Base-by-base conservation (phyloP, 2,329 filamentous ascomycete genomes). In the Epichloe uncinata region DNA sequence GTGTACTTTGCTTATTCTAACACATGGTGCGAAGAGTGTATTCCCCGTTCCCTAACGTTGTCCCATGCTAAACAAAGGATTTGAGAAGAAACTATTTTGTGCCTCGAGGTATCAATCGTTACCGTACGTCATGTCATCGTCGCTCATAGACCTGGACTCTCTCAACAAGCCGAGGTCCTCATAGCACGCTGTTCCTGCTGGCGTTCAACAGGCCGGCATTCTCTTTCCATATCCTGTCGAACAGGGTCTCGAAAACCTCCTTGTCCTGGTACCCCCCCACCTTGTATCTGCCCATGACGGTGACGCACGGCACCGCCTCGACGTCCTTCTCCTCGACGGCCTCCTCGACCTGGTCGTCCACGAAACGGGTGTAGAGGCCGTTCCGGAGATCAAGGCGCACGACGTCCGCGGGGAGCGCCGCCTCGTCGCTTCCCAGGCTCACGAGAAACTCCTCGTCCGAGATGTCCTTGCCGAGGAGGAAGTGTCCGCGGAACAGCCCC, bases 201-300 rank as follows among this genome's bases (percentile, higher is more conserved):
- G 15, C 18, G 3, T 41, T n/a, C 22, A 26, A 3, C n/a, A 42
- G n/a, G 3, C 15, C 26, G 3, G 13, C 30, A 15, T 49, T 52
- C 48, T 52, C 52, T 13, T 35, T 54, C 46, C 52, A 53, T 47
- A 85, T 70, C 60, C 74, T 70, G 55, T 82, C 75, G 66, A 91
- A 89, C 37, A 85, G 63, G 53, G 77, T 72, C 58, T 82, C 67
- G 62, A 89, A 87, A 0, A 81, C 73, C 42, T 73, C 72, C 3
- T 77, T 71, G 52, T 82, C 78, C 69, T 90, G 84, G 50, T 82
- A 85, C 1, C 87, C 87, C 8, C 82, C 80, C 16, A 91, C 71
- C 55, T 81, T 75, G 64, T 79, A 88, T 58, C 71, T 70, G 1
- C 74, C 78, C 60, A 88, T 83, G 47, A 91, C 74, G 2, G 80